Percentiles rank a stretch among this genome's conserved stretches.
These are phyloP conservation scores for Diaporthe eres DNA, from an alignment of 2,329 filamentous ascomycete genomes.

Conservation along the genomic window DNA sequence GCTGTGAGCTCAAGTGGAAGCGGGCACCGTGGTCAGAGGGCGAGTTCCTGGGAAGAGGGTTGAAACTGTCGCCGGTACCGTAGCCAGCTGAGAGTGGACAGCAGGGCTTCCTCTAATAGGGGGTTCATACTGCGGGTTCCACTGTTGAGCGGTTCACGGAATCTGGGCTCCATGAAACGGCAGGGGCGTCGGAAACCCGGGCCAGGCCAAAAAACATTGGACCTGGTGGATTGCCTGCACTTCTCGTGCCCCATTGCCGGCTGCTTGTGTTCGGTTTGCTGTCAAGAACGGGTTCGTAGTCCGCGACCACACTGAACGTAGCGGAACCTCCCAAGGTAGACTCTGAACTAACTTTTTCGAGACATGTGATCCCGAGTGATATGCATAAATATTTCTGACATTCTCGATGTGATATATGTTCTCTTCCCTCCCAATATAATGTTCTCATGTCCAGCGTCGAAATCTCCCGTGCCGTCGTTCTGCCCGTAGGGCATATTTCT, in stretches of 20 bases:
- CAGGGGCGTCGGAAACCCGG: constrained; percentile 30
- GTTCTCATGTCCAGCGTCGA: background rate
- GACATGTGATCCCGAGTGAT: constrained; percentile 24
- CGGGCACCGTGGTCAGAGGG: constrained; percentile 11
- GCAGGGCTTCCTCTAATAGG: constrained; percentile 37
- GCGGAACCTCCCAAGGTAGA: constrained; percentile 15
- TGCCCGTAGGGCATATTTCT: constrained; percentile 6
- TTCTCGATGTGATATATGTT: background rate
- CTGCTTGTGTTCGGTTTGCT: constrained; percentile 36
- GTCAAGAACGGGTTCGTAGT: constrained; percentile 33
- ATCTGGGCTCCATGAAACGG: constrained; percentile 38
- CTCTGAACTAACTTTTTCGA: constrained; percentile 17
- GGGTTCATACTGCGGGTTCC: constrained; percentile 34
- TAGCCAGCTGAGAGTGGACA: constrained; percentile 19
- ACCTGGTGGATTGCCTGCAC: constrained; percentile 40
- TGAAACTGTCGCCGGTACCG: constrained; percentile 11
- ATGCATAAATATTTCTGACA: constrained; percentile 1
- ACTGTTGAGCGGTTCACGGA: constrained; percentile 31
- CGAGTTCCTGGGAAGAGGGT: background rate
- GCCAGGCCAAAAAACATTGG: constrained; percentile 39
- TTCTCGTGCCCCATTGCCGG: constrained; percentile 34
- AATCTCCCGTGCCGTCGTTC: background rate
- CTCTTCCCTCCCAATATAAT: background rate
- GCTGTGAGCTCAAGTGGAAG: constrained; percentile 7
- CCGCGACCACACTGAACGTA: constrained; percentile 17